Base-by-base conservation (phyloP, 805 yeast genomes). In the Myxozyma neotropica region DNA sequence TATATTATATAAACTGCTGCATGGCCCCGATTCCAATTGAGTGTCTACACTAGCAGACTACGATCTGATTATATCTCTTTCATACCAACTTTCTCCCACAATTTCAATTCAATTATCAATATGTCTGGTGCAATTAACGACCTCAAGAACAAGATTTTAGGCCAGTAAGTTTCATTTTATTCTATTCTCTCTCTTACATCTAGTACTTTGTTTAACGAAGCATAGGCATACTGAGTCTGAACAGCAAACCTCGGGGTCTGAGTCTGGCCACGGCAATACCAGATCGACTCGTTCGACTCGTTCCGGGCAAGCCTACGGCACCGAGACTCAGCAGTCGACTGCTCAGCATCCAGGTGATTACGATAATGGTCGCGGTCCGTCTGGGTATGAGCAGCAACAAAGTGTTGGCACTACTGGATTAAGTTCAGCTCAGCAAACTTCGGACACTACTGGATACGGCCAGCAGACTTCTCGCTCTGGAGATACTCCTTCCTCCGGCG, bases 81-180 rank as follows among this genome's bases (percentile, higher is more conserved):
- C n/a, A 17, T 39, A 23, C 10, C 15, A 19, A 17, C 8, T n/a
- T 3, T 1, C 15, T 8, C 44, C 24, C 26, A 26, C 35, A 23
- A 15, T 21, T 19, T 12, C 12, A n/a, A 15, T 13, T 13, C 43
- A 38, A 38, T 19, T n/a, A 15, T 38, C 43, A 19, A 48, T 24
- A 57, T 57, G 61, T 52, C 57, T 19, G 49, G 50, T 19, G 48
- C 35, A 33, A 45, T 52, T 47, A 47, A 57, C 26, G 61, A 57
- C 3, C 38, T 57, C 24, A 57, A 57, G 50, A 26, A 27, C 50
- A 52, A 29, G 46, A 35, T 57, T n/a, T 17, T 50, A 23, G 61
- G 61, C 31, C 40, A 57, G 54, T 48, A 43, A 3, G 60, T 50
- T 13, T n/a, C 59, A 6, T 31, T 36, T 15, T 21, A 21, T 5